Conservation (phyloP, 2,329 filamentous ascomycete genomes). For the Ascochyta lentis region DNA sequence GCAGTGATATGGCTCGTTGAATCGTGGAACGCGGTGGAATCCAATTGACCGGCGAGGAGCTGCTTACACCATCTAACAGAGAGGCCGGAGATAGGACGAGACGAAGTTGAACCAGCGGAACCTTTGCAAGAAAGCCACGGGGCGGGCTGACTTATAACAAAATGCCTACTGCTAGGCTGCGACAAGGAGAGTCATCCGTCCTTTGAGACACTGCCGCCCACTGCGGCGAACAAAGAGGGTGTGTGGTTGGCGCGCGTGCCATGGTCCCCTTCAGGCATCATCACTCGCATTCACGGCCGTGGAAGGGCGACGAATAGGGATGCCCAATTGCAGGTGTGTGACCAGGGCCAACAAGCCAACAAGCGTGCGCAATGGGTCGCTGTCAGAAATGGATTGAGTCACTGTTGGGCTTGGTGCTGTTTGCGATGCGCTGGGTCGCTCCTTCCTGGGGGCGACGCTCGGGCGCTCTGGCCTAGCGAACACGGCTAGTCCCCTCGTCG, state of each 20-base stretch:
- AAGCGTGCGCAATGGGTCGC: constrained; percentile 25
- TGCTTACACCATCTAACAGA: constrained; percentile 37
- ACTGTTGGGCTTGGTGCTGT: constrained; percentile 27
- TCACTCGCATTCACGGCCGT: constrained; percentile 28
- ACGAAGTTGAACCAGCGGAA: constrained; percentile 28
- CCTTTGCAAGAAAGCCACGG: constrained; percentile 29
- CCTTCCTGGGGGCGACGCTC: constrained; percentile 20
- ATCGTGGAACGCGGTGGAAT: constrained; percentile 44
- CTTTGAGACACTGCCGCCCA: constrained; percentile 21
- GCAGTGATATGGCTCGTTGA: constrained; percentile 26
- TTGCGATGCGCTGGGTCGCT: constrained; percentile 23
- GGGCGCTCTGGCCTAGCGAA: constrained; percentile 21
- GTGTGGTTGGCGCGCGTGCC: constrained; percentile 26
- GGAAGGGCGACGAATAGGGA: constrained; percentile 38
- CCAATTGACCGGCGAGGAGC: constrained; percentile 35
- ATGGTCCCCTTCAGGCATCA: constrained; percentile 31
- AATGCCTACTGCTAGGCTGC: constrained; percentile 18
- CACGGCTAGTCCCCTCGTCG: constrained; percentile 12
- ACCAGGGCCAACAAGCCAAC: constrained; percentile 28
- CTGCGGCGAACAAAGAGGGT: constrained; percentile 32
- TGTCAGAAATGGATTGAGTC: constrained; percentile 36
- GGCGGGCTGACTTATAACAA: constrained; percentile 36
- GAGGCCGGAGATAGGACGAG: constrained; percentile 37
- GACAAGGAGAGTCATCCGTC: constrained; percentile 22
- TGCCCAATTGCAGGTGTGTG: constrained; percentile 35